Conservation (phyloP, 805 yeast species). For the Novakomyces olei region DNA sequence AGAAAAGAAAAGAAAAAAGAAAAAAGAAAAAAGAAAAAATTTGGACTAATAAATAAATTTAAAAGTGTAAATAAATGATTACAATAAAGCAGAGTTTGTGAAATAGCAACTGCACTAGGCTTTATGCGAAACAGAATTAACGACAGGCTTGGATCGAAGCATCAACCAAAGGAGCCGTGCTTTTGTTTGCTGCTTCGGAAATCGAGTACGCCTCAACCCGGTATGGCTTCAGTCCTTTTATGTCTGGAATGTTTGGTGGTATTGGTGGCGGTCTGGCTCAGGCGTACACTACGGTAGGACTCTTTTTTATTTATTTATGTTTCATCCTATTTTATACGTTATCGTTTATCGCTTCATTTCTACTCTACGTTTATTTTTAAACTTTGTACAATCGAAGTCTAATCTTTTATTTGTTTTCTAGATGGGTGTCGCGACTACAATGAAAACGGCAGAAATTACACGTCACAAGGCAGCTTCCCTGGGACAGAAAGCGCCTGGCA, state of each 20-base stretch:
- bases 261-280: slow-evolving; percentile 89
- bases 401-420: neutral
- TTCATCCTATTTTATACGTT: neutral
- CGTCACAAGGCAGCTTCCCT: slow-evolving; percentile 50
- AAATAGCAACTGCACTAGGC: neutral
- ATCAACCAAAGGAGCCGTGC: slow-evolving; percentile 93
- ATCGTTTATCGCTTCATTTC: neutral
- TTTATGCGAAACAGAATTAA: slow-evolving; percentile 4
- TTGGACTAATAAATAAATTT: neutral
- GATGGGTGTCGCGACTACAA: slow-evolving; percentile 96
- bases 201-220: slow-evolving; percentile 50
- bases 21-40: too few relatives aligned
- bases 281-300: slow-evolving; percentile 50
- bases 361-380: neutral
- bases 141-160: slow-evolving; percentile 99
- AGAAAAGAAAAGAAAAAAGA: neutral
- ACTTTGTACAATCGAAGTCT: neutral
- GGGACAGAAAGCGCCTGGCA: slow-evolving; percentile 50
- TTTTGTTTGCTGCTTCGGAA: slow-evolving; percentile 78
- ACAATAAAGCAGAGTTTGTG: neutral
- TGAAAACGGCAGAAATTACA: slow-evolving; percentile 97
- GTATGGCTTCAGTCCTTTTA: slow-evolving; percentile 46
- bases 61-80: neutral
- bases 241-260: slow-evolving; percentile 89
- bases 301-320: neutral